Conservation (phyloP, 805 yeast species). For the Kodamaea neixiangensis region DNA sequence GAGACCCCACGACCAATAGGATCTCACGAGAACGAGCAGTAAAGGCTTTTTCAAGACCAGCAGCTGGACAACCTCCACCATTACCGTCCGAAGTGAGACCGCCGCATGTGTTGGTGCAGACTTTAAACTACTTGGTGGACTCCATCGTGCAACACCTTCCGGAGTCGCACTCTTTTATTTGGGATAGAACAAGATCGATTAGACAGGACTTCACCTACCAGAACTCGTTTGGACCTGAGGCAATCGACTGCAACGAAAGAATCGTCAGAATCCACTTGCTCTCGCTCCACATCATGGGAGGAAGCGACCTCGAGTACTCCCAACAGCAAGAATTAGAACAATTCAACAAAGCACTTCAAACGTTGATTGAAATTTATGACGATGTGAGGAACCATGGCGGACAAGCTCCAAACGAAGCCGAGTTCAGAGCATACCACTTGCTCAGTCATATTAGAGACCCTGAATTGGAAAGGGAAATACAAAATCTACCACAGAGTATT, state of each 20-base stretch:
- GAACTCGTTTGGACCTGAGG: slow-evolving; percentile 90
- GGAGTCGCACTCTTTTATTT: slow-evolving; percentile 82
- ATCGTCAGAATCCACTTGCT: slow-evolving; percentile 87
- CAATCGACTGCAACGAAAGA: slow-evolving; percentile 87
- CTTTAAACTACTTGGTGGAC: slow-evolving; percentile 72
- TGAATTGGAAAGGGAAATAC: slow-evolving; percentile 76
- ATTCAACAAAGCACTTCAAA: slow-evolving; percentile 85
- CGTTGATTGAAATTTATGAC: slow-evolving; percentile 82
- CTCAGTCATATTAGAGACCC: slow-evolving; percentile 81
- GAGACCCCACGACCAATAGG: slow-evolving; percentile 52
- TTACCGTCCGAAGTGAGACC: slow-evolving; percentile 97
- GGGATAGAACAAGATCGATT: slow-evolving; percentile 97
- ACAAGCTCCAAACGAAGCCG: slow-evolving; percentile 80
- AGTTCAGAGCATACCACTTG: slow-evolving; percentile 85
- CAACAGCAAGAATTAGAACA: slow-evolving; percentile 96
- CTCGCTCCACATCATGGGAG: slow-evolving; percentile 84
- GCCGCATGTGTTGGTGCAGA: slow-evolving; percentile 66
- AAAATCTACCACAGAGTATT: slow-evolving; percentile 61
- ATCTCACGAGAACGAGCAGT: slow-evolving; percentile 67
- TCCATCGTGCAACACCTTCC: slow-evolving; percentile 69
- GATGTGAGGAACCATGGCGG: slow-evolving; percentile 75
- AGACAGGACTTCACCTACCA: slow-evolving; percentile 97
- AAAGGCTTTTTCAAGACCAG: slow-evolving; percentile 94
- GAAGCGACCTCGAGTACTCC: slow-evolving; percentile 67
- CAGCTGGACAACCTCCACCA: slow-evolving; percentile 98